These are phyloP conservation scores for Geranomyces variabilis DNA, from an alignment of 192 early-diverging fungal species.

Conservation along the genomic window DNA sequence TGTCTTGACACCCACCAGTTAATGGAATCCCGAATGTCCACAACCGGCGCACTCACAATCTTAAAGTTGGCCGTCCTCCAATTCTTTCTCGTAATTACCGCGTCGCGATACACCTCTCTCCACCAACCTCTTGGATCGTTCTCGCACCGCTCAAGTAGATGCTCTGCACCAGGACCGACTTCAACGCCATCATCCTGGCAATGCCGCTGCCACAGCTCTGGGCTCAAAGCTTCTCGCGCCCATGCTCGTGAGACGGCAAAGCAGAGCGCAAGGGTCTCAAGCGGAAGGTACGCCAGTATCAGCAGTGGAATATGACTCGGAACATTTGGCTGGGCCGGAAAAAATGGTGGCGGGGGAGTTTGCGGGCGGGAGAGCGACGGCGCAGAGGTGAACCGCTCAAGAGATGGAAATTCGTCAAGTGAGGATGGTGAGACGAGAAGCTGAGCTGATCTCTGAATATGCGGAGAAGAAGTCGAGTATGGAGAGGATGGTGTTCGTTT, in stretches of 20 bases:
- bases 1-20: constrained; percentile 25
- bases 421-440: neutral
- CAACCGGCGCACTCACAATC: constrained; percentile 17
- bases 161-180: constrained; percentile 13
- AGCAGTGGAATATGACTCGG: constrained; percentile 8
- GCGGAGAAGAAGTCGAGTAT: neutral
- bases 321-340: neutral
- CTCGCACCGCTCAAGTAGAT: constrained; percentile 11
- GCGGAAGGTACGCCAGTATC: constrained; percentile 9
- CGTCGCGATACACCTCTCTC: constrained; percentile 37
- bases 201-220: neutral
- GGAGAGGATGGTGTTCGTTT: neutral
- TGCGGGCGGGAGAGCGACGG: neutral
- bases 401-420: too few relatives aligned
- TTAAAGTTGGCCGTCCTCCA: constrained; percentile 22
- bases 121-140: constrained; percentile 11
- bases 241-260: constrained; percentile 2
- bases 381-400: neutral
- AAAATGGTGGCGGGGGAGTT: neutral
- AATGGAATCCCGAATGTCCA: constrained; percentile 37
- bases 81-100: constrained; percentile 12
- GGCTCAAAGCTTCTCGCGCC: neutral
- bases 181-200: neutral
- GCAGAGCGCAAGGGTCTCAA: neutral
- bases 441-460: neutral